Percentiles rank a stretch among this genome's conserved stretches.
These are phyloP conservation scores for Apophysomyces ossiformis DNA, from an alignment of 371 early-diverging fungal genomes.

Conservation along the genomic window DNA sequence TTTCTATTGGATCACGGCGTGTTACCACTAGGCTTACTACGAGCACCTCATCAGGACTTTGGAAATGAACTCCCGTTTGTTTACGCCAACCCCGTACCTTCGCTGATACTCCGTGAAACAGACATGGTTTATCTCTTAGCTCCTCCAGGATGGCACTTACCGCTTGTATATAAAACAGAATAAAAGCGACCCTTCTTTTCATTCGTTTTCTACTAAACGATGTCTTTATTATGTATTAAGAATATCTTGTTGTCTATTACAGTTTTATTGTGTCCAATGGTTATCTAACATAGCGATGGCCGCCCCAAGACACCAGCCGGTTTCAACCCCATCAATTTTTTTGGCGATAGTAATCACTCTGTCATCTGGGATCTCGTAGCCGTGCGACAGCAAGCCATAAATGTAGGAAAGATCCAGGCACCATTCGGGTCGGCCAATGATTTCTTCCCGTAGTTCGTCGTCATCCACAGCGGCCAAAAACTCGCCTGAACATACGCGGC, in stretches of 20 bases:
- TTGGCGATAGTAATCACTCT: slow-evolving; percentile 82
- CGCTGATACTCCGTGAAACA: slow-evolving; percentile 34
- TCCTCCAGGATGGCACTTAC: slow-evolving; percentile 29
- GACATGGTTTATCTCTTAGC: slow-evolving; percentile 35
- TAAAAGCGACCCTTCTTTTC: not conserved
- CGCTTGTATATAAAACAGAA: not conserved
- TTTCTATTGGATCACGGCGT: slow-evolving; percentile 45
- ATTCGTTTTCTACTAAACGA: too few species aligned
- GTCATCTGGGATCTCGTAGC: slow-evolving; percentile 82
- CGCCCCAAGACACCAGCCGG: slow-evolving; percentile 97
- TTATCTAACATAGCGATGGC: slow-evolving; percentile 79
- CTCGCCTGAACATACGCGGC: slow-evolving; percentile 72
- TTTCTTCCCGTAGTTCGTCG: slow-evolving; percentile 50
- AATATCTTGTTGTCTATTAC: slow-evolving; percentile 4
- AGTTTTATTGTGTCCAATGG: not conserved
- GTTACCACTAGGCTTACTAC: slow-evolving; percentile 47
- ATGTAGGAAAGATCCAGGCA: slow-evolving; percentile 93
- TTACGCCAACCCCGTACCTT: slow-evolving; percentile 58
- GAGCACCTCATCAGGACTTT: slow-evolving; percentile 46
- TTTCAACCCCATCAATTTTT: slow-evolving; percentile 92
- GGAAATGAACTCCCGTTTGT: slow-evolving; percentile 57
- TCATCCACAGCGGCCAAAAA: slow-evolving; percentile 47
- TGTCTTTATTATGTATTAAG: not conserved
- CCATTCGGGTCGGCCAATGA: slow-evolving; percentile 71
- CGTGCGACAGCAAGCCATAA: slow-evolving; percentile 79